Percentiles rank a stretch among this genome's conserved stretches.
phyloP scores from a whole-genome alignment of 1,284 basidiomycete species.

The Schizophyllum commune region DNA sequence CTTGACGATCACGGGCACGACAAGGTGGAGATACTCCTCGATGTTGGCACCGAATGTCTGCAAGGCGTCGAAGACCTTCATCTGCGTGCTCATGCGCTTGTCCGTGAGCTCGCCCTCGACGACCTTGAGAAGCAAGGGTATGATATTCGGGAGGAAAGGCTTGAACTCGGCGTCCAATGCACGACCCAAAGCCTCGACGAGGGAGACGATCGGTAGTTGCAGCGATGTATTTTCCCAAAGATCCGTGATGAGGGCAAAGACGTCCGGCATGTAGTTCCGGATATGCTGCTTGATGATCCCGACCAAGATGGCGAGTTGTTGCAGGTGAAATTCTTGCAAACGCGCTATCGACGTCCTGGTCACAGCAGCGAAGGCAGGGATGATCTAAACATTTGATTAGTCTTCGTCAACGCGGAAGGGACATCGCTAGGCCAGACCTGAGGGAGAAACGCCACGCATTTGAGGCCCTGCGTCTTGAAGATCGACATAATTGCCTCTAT shows the following conservation, averaged over 20 bases:
- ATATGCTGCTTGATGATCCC: slow-evolving; percentile 98
- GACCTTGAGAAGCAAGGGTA: slow-evolving; percentile 86
- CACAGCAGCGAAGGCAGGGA: slow-evolving; percentile 91
- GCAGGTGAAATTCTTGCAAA: slow-evolving; percentile 90
- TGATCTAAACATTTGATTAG: slow-evolving; percentile 56
- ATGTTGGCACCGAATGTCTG: slow-evolving; percentile 94
- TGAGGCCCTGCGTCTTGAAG: slow-evolving; percentile 96
- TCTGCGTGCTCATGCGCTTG: slow-evolving; percentile 71
- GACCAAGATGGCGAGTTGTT: slow-evolving; percentile 94
- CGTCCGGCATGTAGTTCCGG: slow-evolving; percentile 81
- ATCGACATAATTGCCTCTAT: slow-evolving; percentile 99
- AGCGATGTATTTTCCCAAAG: slow-evolving; percentile 86
- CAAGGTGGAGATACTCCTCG: slow-evolving; percentile 96
- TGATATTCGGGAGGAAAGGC: slow-evolving; percentile 88
- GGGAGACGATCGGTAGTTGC: slow-evolving; percentile 88
- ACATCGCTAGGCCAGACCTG: slow-evolving; percentile 48
- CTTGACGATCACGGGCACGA: slow-evolving; percentile 92
- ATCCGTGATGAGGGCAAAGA: slow-evolving; percentile 80
- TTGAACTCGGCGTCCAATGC: slow-evolving; percentile 98
- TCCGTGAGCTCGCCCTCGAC: slow-evolving; percentile 86
- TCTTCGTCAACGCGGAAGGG: slow-evolving; percentile 7
- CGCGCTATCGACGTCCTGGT: slow-evolving; percentile 78
- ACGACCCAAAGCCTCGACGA: slow-evolving; percentile 93
- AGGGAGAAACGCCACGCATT: slow-evolving; percentile 93
- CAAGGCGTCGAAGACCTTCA: slow-evolving; percentile 92